Evolutionary conservation across 108 stramenopile genomes (phyloP).

Genomic region (Cyclotella choctawhatcheeana): DNA sequence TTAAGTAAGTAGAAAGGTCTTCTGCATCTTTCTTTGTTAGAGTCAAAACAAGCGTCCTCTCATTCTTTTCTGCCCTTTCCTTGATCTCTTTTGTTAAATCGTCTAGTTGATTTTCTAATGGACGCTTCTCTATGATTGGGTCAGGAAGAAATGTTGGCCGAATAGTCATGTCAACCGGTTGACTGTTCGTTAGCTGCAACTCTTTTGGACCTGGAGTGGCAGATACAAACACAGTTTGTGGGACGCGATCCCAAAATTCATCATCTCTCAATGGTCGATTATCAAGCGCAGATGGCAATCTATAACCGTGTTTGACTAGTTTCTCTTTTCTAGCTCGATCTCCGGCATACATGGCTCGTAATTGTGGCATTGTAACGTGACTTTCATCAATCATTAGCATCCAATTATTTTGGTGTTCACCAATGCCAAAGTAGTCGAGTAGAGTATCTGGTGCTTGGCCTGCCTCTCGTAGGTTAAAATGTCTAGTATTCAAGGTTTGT

Average conservation of each 20-base stretch:
- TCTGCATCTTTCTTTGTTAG: slow-evolving; percentile 84
- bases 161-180: slow-evolving; percentile 75
- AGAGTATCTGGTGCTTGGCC: slow-evolving; percentile 22
- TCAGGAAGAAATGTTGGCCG: slow-evolving; percentile 81
- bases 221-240: slow-evolving; percentile 71
- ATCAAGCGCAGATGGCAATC: slow-evolving; percentile 83
- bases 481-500: slow-evolving; percentile 4
- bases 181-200: slow-evolving; percentile 34
- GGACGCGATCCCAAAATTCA: slow-evolving; percentile 75
- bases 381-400: slow-evolving; percentile 79
- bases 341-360: slow-evolving; percentile 75
- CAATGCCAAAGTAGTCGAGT: slow-evolving; percentile 60
- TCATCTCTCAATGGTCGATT: slow-evolving; percentile 74
- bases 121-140: slow-evolving; percentile 68
- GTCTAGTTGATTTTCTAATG: slow-evolving; percentile 52
- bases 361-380: slow-evolving; percentile 80
- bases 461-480: not conserved
- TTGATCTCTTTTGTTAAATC: slow-evolving; percentile 56
- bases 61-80: slow-evolving; percentile 32
- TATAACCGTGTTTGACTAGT: slow-evolving; percentile 79
- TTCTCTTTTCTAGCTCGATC: slow-evolving; percentile 67
- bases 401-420: slow-evolving; percentile 45
- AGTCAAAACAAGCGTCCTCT: slow-evolving; percentile 65
- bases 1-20: slow-evolving; percentile 63
- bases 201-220: slow-evolving; percentile 75